A percentile compares a stretch with the other conserved stretches of the same genome.
These are phyloP conservation scores for Lathyrus aphaca DNA, from an alignment of 306 rosid genomes.

Conservation along the genomic window DNA sequence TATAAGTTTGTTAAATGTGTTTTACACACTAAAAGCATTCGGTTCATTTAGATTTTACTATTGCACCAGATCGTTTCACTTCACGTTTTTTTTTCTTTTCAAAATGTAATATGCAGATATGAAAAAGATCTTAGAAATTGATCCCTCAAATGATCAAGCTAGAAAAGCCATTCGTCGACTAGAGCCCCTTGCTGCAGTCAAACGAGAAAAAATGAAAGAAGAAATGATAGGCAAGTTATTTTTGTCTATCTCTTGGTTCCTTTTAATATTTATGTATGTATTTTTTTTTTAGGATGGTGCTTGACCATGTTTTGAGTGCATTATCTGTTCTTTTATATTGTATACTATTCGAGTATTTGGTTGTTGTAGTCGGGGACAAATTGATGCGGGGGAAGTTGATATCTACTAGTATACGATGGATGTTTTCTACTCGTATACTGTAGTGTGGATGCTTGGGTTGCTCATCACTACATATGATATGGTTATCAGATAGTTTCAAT, in stretches of 20 bases:
- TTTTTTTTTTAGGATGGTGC: not conserved
- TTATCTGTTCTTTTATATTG: not conserved
- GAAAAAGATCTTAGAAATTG: conserved; percentile 74
- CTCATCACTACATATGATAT: too few species aligned
- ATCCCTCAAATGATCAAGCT: conserved; percentile 79
- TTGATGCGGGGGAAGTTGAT: too few species aligned
- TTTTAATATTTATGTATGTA: not conserved
- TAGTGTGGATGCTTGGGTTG: too few species aligned
- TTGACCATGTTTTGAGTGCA: not conserved
- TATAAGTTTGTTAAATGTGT: not conserved
- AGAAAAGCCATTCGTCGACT: conserved; percentile 58
- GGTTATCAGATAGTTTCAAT: too few species aligned
- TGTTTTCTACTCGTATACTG: too few species aligned
- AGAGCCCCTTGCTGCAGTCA: conserved; percentile 90
- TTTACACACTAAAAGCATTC: conserved; percentile 31
- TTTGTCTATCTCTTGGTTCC: conserved; percentile 8
- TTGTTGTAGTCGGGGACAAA: too few species aligned
- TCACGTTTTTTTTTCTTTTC: not conserved
- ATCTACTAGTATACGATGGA: too few species aligned
- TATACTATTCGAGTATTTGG: not conserved
- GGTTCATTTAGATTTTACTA: conserved; percentile 9
- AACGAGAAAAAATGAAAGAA: conserved; percentile 94
- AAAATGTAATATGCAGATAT: conserved; percentile 52
- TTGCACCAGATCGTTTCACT: conserved; percentile 22
- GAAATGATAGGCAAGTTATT: conserved; percentile 78